A percentile compares a stretch with the other conserved stretches of the same genome.
phyloP scores from a whole-genome alignment of 108 stramenopile genomes.

The Fragilaria radians region DNA sequence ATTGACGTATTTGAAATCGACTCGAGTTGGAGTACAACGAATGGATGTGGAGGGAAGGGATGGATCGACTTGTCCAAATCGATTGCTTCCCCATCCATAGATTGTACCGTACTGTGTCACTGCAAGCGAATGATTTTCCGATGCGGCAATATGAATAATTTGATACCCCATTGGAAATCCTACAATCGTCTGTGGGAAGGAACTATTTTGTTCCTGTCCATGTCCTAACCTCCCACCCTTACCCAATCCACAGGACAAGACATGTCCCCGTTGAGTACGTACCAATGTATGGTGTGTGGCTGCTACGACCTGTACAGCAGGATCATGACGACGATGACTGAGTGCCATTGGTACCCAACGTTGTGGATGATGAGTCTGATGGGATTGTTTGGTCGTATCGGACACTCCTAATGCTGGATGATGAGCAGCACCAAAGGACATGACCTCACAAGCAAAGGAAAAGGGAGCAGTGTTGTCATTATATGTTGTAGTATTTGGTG shows the following conservation, averaged over 20 bases:
- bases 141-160: conserved; percentile 68
- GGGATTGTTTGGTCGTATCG: not conserved
- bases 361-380: conserved; percentile 25
- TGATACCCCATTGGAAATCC: conserved; percentile 41
- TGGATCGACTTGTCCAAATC: conserved; percentile 64
- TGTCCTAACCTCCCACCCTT: conserved; percentile 75
- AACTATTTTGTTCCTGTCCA: conserved; percentile 47
- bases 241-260: conserved; percentile 73
- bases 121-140: conserved; percentile 79
- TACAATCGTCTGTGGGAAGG: conserved; percentile 55
- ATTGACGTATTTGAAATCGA: conserved; percentile 46
- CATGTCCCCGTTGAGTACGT: conserved; percentile 46
- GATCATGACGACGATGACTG: conserved; percentile 18
- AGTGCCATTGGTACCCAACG: conserved; percentile 46
- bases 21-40: conserved; percentile 35
- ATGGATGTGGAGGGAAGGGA: conserved; percentile 18
- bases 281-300: conserved; percentile 78
- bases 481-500: not conserved
- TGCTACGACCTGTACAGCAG: conserved; percentile 64
- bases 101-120: conserved; percentile 49
- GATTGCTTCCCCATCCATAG: conserved; percentile 75
- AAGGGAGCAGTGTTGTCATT: not conserved
- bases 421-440: conserved; percentile 72
- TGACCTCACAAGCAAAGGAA: conserved; percentile 51
- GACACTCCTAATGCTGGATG: conserved; percentile 67